A percentile compares a stretch with the other conserved stretches of the same genome.
These are phyloP conservation scores for Colletotrichum salicis DNA, from an alignment of 2,329 filamentous ascomycete species.

Conservation along the genomic window DNA sequence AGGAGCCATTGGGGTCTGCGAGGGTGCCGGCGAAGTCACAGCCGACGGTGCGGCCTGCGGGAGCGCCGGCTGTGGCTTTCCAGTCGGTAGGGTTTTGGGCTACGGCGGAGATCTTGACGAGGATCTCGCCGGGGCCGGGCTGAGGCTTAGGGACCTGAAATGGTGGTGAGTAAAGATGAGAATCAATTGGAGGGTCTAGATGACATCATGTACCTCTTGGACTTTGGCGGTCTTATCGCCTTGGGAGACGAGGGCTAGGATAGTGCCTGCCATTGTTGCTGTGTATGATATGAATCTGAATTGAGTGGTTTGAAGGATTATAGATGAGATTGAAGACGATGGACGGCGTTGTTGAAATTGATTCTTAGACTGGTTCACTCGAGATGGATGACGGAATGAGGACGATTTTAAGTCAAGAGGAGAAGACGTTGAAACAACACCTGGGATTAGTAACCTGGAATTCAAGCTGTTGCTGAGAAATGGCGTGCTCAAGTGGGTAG, in stretches of 20 bases:
- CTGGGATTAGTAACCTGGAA: not conserved
- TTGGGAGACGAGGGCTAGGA: slow-evolving; percentile 47
- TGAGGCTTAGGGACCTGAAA: slow-evolving; percentile 40
- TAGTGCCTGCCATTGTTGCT: slow-evolving; percentile 11
- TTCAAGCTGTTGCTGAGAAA: not conserved
- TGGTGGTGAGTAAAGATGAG: not conserved
- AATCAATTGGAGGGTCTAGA: not conserved
- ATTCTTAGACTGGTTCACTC: rapidly evolving
- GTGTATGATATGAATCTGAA: not conserved
- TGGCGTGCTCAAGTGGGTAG: not conserved
- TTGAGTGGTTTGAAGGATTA: no score
- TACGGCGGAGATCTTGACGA: slow-evolving; percentile 45
- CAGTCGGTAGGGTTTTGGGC: slow-evolving; percentile 51
- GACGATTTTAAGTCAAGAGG: not conserved
- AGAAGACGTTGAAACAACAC: not conserved
- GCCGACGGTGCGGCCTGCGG: slow-evolving; percentile 42
- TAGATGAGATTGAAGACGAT: not conserved
- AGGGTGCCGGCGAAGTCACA: slow-evolving; percentile 49
- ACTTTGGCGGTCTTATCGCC: slow-evolving; percentile 43
- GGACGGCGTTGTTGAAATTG: not conserved
- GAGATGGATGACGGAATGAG: not conserved
- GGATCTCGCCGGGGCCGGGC: slow-evolving; percentile 45
- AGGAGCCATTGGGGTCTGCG: slow-evolving; percentile 43
- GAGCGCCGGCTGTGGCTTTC: slow-evolving; percentile 39
- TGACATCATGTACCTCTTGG: slow-evolving; percentile 35